These are phyloP conservation scores for Cladosporium sp. DNA, from an alignment of 2,329 filamentous ascomycete genomes.

Conservation along the genomic window DNA sequence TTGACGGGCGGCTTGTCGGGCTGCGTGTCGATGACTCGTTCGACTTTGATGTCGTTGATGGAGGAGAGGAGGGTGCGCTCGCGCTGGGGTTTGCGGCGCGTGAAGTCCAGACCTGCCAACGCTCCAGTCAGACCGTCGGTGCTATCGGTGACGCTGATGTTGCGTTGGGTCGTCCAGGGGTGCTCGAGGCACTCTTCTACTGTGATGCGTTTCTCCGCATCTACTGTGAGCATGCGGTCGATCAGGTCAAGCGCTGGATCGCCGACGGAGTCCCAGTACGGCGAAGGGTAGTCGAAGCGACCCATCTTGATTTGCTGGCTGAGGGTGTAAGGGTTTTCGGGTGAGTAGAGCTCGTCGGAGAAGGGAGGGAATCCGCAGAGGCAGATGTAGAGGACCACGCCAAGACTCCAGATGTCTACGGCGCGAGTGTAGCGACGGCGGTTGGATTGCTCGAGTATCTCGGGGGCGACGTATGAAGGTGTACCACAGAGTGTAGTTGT, in stretches of 20 bases:
- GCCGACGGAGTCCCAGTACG: constrained; percentile 88
- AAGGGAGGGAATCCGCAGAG: constrained; percentile 96
- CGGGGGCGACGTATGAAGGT: constrained; percentile 85
- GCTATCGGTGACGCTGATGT: constrained; percentile 61
- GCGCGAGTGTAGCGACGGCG: constrained; percentile 89
- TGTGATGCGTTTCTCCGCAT: constrained; percentile 76
- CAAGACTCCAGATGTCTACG: constrained; percentile 94
- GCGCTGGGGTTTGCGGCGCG: constrained; percentile 71
- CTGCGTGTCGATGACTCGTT: constrained; percentile 54
- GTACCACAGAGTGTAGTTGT: constrained; percentile 94
- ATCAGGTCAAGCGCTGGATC: constrained; percentile 90
- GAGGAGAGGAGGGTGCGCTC: constrained; percentile 82
- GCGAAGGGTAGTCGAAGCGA: constrained; percentile 89
- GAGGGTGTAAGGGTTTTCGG: constrained; percentile 78
- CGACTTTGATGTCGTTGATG: constrained; percentile 70
- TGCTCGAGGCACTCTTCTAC: constrained; percentile 89
- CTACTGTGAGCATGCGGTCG: constrained; percentile 88
- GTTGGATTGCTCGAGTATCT: constrained; percentile 79
- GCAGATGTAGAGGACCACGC: constrained; percentile 97
- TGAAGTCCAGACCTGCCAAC: constrained; percentile 76
- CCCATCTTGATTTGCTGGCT: constrained; percentile 87
- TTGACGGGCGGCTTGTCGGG: constrained; percentile 60
- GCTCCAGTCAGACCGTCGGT: constrained; percentile 90
- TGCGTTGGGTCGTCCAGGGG: constrained; percentile 68
- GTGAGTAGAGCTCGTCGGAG: constrained; percentile 77